Evolutionary conservation across 1,284 basidiomycete genomes (phyloP), one percentile per base, ranked within the genome.

Genomic region (Melampsora abietis-canadensis): DNA sequence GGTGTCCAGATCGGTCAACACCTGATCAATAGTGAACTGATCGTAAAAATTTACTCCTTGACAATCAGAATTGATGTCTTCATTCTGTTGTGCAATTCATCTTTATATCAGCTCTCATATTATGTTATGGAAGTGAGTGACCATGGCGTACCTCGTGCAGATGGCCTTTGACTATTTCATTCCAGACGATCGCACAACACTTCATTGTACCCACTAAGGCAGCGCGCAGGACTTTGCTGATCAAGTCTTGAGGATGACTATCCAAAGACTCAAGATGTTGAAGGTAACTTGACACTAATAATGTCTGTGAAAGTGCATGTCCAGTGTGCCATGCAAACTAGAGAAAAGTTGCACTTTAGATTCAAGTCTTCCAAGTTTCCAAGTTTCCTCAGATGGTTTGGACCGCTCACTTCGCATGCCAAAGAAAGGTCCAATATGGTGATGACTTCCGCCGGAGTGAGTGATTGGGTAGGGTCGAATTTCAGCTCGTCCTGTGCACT

Each of bases 291-390:
- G 90, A 86, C 0, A 92, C 92, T 82, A 87, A 91, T 30, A 97
- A 87, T 0, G 92, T 92, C 80, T 94, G 92, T 0, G 90, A 87
- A 19, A 97, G 86, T 4, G 89, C 88, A 77, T 89, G 89, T 47
- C 94, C 93, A 5, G 86, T 83, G 80, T 94, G 92, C 89, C 92
- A 96, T 79, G 90, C 88, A 83, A 91, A 89, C 92, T 95, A 79
- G 34, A 76, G 67, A 54, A 2, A 15, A 69, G 64, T 34, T 47
- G 6, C 66, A 66, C 64, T 44, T 44, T 44, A 17, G 2, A 27
- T 30, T 24, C 7, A 14, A 37, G 19, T 21, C 51, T 27, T n/a
- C 40, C 4, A 66, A 47, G 17, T 4, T 37, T 24, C 30, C 59
- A 17, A 27, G 30, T 24, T 47, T 48, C 15, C 30, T 46, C 59